Conservation (phyloP, 352 stramenopile species). For the Aphanomyces invadans region DNA sequence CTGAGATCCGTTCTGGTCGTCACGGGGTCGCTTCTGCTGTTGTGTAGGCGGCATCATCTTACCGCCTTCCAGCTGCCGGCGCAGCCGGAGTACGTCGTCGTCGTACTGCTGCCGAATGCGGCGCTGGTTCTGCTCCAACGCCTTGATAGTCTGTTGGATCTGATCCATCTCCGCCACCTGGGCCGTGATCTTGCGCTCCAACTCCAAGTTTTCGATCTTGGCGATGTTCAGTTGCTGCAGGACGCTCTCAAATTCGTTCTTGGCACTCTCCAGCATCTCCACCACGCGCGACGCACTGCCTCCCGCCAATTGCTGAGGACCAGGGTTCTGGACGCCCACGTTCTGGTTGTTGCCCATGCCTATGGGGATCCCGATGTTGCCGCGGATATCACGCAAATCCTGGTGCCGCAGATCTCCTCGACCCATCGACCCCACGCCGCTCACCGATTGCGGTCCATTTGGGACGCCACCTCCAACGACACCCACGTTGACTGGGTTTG, state of each 20-base stretch:
- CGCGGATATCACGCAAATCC: conserved; percentile 20
- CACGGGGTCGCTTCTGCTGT: background rate
- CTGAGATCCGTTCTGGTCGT: background rate
- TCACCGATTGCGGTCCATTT: conserved; percentile 10
- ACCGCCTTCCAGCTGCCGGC: conserved; percentile 58
- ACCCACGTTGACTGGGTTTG: conserved; percentile 10
- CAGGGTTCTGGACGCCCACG: conserved; percentile 7
- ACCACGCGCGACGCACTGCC: conserved; percentile 36
- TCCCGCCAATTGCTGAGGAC: background rate
- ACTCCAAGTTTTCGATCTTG: conserved; percentile 84
- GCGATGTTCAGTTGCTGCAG: conserved; percentile 81
- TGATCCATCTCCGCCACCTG: conserved; percentile 84
- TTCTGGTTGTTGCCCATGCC: conserved; percentile 8
- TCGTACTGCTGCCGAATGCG: conserved; percentile 80
- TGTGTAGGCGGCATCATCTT: conserved; percentile 6
- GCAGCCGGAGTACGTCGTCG: conserved; percentile 78
- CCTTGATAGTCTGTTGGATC: conserved; percentile 82
- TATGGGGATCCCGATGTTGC: conserved; percentile 12
- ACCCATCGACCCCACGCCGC: background rate
- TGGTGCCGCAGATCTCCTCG: conserved; percentile 7
- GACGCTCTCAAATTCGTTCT: conserved; percentile 72
- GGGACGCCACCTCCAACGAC: conserved; percentile 5
- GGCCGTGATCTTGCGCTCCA: conserved; percentile 81
- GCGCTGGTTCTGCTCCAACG: conserved; percentile 71
- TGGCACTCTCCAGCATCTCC: conserved; percentile 80